Evolutionary conservation across 148 eudicot genomes (phyloP).

Genomic region (Salicornia ramosissima): DNA sequence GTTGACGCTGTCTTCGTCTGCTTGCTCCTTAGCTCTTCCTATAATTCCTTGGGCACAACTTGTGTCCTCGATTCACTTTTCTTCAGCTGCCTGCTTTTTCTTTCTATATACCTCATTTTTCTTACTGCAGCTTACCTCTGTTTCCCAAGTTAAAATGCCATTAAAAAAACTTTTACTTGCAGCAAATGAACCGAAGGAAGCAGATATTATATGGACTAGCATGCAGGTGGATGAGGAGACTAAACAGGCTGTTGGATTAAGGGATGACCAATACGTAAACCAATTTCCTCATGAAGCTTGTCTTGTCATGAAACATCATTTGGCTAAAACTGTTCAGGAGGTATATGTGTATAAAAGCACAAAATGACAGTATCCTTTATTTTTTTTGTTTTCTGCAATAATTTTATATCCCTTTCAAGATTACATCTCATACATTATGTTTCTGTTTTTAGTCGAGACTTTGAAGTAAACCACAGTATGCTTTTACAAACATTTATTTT

Average conservation of each 20-base stretch:
- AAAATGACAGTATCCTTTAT: background rate
- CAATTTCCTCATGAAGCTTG: slow-evolving; percentile 97
- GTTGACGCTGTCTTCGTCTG: background rate
- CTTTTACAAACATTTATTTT: background rate
- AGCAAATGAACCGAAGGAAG: slow-evolving; percentile 85
- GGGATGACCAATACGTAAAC: slow-evolving; percentile 74
- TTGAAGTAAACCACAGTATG: background rate
- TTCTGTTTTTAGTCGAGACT: background rate
- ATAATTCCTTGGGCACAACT: background rate
- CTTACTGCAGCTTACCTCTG: background rate
- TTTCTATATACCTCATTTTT: background rate
- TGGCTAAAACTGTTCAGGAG: slow-evolving; percentile 90
- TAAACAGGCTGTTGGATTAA: slow-evolving; percentile 75
- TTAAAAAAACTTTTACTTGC: slow-evolving; percentile 20
- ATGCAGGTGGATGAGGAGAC: slow-evolving; percentile 88
- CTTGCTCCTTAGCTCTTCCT: background rate
- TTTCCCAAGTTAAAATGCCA: background rate
- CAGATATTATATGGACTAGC: slow-evolving; percentile 95
- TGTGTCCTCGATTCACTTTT: background rate
- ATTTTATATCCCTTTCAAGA: background rate
- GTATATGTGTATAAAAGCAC: slow-evolving; percentile 23
- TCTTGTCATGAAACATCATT: slow-evolving; percentile 95
- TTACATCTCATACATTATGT: background rate
- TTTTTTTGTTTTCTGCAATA: background rate
- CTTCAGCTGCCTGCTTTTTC: background rate